Conservation (phyloP, 345 rosid species). For the Durio zibethinus region DNA sequence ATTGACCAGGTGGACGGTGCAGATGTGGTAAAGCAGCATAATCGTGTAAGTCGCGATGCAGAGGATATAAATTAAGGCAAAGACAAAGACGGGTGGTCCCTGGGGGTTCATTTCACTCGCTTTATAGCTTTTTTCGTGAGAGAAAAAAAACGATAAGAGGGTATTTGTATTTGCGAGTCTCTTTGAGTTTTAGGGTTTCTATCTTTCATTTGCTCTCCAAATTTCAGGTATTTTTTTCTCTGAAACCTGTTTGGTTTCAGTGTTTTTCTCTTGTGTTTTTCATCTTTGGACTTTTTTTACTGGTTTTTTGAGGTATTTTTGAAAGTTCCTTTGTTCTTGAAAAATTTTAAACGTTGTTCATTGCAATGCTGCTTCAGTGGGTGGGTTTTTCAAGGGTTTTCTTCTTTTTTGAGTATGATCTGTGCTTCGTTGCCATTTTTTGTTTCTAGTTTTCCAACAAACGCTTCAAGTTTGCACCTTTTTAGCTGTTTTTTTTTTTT, state of each 20-base stretch:
- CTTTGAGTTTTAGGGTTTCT: neutral
- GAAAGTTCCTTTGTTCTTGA: neutral
- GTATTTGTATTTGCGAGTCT: neutral
- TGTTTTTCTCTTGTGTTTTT: neutral
- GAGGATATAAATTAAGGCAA: too few relatives aligned
- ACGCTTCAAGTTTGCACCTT: neutral
- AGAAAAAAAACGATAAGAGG: neutral
- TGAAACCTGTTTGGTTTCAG: neutral
- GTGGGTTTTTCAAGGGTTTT: neutral
- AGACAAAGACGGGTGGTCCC: too few relatives aligned
- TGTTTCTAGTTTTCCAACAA: neutral
- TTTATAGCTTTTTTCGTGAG: neutral
- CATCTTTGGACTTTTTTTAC: neutral
- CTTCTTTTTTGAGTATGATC: neutral
- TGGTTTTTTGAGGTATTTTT: neutral
- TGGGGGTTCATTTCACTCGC: neutral
- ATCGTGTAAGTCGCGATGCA: too few relatives aligned
- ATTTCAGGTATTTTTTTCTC: neutral
- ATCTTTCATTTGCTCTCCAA: neutral
- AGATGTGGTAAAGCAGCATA: too few relatives aligned
- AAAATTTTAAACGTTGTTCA: neutral
- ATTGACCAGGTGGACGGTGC: too few relatives aligned
- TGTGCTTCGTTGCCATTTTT: neutral
- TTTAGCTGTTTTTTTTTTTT: neutral
- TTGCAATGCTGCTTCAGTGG: neutral